These are phyloP conservation scores for Herpetospermum pedunculosum DNA, from an alignment of 306 rosid species.

Conservation along the genomic window DNA sequence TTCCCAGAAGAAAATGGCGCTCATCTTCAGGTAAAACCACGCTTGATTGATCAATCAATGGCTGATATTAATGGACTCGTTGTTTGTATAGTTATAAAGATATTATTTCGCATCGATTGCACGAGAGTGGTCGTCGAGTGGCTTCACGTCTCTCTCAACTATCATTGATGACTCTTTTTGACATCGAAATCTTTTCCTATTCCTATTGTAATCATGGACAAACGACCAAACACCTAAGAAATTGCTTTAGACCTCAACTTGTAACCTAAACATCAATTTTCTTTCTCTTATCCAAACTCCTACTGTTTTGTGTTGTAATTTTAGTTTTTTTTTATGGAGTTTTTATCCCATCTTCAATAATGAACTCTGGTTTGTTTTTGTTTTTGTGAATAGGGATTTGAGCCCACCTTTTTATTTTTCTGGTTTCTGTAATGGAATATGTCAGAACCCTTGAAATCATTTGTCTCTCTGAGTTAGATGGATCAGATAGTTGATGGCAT, in stretches of 20 bases:
- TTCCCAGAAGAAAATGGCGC: background rate
- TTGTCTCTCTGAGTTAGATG: background rate
- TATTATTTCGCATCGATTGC: background rate
- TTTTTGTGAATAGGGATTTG: background rate
- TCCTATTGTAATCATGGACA: background rate
- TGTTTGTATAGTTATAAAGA: background rate
- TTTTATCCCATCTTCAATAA: background rate
- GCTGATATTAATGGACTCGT: background rate
- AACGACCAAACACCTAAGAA: background rate
- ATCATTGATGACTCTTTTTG: background rate
- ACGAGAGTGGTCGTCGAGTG: background rate
- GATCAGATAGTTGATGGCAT: background rate
- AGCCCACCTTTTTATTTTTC: background rate
- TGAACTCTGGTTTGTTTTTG: background rate
- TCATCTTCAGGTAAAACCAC: background rate
- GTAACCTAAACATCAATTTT: background rate
- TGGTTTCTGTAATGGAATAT: background rate
- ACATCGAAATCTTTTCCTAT: background rate
- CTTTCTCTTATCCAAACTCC: background rate
- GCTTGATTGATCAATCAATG: background rate
- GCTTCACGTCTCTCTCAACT: constrained; percentile 3
- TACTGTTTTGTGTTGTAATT: background rate
- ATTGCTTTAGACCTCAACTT: background rate
- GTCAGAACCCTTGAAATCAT: background rate
- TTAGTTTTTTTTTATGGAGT: too few species aligned